Base-by-base conservation (phyloP, 352 stramenopile species). In the Phytophthora ohioensis region DNA sequence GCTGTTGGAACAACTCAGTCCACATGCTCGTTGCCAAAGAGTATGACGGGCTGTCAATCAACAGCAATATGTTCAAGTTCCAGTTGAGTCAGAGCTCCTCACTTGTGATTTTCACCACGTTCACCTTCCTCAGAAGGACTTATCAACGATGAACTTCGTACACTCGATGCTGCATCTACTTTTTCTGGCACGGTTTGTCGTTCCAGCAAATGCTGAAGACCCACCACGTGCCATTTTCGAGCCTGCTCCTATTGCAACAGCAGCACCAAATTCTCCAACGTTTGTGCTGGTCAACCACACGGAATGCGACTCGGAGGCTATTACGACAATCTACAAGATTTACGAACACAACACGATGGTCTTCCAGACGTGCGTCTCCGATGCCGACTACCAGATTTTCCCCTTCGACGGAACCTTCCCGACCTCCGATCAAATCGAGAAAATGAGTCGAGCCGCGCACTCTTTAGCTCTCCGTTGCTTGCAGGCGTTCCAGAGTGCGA, bases 301-400 rank as follows among this genome's bases (percentile, higher is more conserved):
- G 1, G 53, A 74, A 30, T 88, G 80, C 61, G 71, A 79, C 36
- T 13, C 49, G 4, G 52, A 76, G 39, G 67, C 60, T 0, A 67
- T 82, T 11, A 60, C 72, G 11, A 74, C 59, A 0, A 65, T 79
- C 38, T 79, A 81, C 64, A 45, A 65, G 30, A 69, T 89, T 15
- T 89, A 89, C 71, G 65, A 69, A 9, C 67, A 71, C 46, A 89
- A 87, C 72, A 73, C 54, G 5, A 73, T 73, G 55, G 67, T 87
- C 11, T 87, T 87, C 54, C 71, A 87, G 59, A 58, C 65, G 17
- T 89, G 81, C 48, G 79, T 84, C 2, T 43, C 69, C 30, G 74
- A 85, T 8, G 57, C 69, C 32, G 58, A 75, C 10, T 89, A 78
- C 67, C 69, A 78, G 60, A 75, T 89, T 43, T 89, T 87, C 57